phyloP scores from a whole-genome alignment of 208 protist genomes.

The Crithidia bombi region DNA sequence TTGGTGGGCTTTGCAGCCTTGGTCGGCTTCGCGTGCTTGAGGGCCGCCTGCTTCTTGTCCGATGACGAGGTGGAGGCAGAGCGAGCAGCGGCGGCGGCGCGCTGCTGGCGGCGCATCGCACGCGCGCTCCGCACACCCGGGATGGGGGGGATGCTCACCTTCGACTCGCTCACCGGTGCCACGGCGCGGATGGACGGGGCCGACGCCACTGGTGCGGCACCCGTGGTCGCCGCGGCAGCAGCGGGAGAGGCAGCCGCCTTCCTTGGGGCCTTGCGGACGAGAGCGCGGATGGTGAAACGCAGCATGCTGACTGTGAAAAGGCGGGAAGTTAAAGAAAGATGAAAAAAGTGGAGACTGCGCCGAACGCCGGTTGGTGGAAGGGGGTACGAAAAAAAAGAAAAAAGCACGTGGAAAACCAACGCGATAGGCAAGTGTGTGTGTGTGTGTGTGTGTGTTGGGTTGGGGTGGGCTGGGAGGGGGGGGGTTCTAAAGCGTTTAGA shows the following conservation, averaged over 20 bases:
- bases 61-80: not conserved
- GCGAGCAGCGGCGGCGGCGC: constrained; percentile 2
- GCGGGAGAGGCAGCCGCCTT: constrained; percentile 17
- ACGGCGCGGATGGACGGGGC: constrained; percentile 7
- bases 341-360: no score
- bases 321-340: no score
- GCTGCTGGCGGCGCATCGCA: constrained; percentile 29
- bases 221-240: constrained; percentile 5
- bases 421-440: not conserved
- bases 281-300: constrained; percentile 28
- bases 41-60: constrained; percentile 16
- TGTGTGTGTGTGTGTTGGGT: not conserved
- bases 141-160: constrained; percentile 33
- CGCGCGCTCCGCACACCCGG: constrained; percentile 38
- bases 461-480: not conserved
- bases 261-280: constrained; percentile 29
- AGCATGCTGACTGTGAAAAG: constrained; percentile 24
- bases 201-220: not conserved
- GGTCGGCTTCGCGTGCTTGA: not conserved
- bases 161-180: constrained; percentile 6
- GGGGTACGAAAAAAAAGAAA: constrained; percentile 9
- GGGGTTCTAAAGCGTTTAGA: not conserved
- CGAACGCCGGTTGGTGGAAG: no score
- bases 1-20: constrained; percentile 17
- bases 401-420: not conserved